Conservation (phyloP, 352 stramenopile species). For the Phytophthora cactorum region DNA sequence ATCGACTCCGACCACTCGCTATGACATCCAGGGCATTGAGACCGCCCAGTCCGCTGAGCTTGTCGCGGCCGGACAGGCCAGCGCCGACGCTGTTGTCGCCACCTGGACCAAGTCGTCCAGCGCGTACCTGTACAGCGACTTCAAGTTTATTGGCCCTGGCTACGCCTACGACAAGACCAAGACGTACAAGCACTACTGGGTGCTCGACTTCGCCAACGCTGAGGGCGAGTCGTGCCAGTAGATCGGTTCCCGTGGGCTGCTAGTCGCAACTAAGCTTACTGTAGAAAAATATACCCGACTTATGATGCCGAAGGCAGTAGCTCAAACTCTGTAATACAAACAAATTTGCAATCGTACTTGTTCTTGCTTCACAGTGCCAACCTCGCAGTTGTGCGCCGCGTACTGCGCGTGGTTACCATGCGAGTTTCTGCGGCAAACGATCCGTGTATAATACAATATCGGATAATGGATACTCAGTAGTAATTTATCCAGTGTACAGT, state of each 20-base stretch:
- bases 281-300: neutral
- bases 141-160: conserved; percentile 2
- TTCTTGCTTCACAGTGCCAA: neutral
- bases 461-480: no score
- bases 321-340: conserved; percentile 4
- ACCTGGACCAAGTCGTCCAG: conserved; percentile 44
- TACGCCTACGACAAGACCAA: conserved; percentile 39
- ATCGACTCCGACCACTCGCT: conserved; percentile 31
- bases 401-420: no score
- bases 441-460: no score
- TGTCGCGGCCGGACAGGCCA: conserved; percentile 46
- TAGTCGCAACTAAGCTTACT: neutral
- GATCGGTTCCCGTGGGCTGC: neutral
- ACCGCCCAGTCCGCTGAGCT: conserved; percentile 32
- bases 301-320: neutral
- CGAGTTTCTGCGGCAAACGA: no score
- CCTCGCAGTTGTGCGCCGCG: no score
- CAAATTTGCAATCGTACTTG: neutral
- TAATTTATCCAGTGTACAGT: no score
- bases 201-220: conserved; percentile 35
- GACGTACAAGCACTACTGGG: conserved; percentile 46
- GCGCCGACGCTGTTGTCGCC: conserved; percentile 29
- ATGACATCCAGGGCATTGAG: conserved; percentile 24
- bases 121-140: conserved; percentile 39
- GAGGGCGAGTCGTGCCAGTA: conserved; percentile 18